phyloP scores from a whole-genome alignment of 2,329 filamentous ascomycete genomes.

The Cladosporium colombiae region DNA sequence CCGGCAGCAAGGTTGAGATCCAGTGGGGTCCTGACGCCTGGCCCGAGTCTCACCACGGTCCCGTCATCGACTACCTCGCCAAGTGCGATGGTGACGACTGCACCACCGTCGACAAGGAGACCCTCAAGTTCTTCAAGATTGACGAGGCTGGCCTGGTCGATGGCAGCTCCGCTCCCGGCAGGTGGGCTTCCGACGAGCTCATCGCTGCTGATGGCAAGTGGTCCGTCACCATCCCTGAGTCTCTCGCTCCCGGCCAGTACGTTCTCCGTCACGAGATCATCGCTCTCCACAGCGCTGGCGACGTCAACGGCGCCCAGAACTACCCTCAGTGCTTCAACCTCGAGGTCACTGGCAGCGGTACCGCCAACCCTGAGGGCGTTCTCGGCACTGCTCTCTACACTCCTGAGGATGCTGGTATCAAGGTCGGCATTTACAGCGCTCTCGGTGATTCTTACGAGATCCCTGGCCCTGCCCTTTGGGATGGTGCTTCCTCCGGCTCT shows the following conservation, averaged over 20 bases:
- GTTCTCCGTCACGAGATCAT: conserved; percentile 62
- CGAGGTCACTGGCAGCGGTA: conserved; percentile 58
- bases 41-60: conserved; percentile 64
- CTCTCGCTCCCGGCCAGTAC: conserved; percentile 60
- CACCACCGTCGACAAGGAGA: conserved; percentile 53
- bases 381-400: conserved; percentile 59
- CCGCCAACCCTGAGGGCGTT: conserved; percentile 49
- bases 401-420: conserved; percentile 15
- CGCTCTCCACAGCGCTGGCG: conserved; percentile 57
- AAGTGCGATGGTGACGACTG: conserved; percentile 57
- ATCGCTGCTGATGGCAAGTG: conserved; percentile 34
- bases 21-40: conserved; percentile 60
- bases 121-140: conserved; percentile 66
- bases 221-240: conserved; percentile 54
- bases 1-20: conserved; percentile 59
- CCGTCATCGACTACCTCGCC: conserved; percentile 67
- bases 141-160: conserved; percentile 56
- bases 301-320: conserved; percentile 47
- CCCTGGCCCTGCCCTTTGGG: conserved; percentile 19
- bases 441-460: conserved; percentile 16
- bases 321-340: conserved; percentile 59
- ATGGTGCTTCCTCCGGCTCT: conserved; percentile 16
- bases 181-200: conserved; percentile 59
- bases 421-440: conserved; percentile 14
- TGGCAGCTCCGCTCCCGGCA: conserved; percentile 45